These are phyloP conservation scores for Micromonas pusilla DNA, from an alignment of 139 green algal genomes.

Conservation along the genomic window DNA sequence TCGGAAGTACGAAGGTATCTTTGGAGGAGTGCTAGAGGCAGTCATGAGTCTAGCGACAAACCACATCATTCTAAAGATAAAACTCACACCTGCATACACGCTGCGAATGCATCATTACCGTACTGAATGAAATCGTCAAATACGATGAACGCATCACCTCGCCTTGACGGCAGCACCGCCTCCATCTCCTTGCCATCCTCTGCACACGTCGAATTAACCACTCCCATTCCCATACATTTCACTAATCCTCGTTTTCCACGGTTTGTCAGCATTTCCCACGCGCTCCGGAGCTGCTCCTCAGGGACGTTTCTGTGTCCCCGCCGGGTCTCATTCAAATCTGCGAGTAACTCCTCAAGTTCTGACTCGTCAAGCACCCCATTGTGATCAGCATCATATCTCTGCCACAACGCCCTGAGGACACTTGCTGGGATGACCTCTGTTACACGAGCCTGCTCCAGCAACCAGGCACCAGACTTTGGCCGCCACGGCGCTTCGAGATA, in stretches of 20 bases:
- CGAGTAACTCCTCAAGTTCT: constrained; percentile 10
- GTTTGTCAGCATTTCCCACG: not conserved
- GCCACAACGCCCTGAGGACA: constrained; percentile 13
- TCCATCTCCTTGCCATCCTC: too few species aligned
- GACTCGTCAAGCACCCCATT: constrained; percentile 8
- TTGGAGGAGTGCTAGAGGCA: too few species aligned
- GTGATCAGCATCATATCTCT: constrained; percentile 5
- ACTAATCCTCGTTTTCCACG: not conserved
- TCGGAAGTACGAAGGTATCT: too few species aligned
- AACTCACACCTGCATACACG: too few species aligned
- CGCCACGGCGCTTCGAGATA: constrained; percentile 22
- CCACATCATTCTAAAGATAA: too few species aligned
- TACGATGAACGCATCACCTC: too few species aligned
- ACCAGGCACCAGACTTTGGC: not conserved
- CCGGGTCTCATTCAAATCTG: constrained; percentile 17
- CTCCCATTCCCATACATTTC: too few species aligned
- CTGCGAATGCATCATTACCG: too few species aligned
- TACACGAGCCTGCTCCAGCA: constrained; percentile 5
- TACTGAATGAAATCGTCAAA: too few species aligned
- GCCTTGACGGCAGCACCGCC: too few species aligned
- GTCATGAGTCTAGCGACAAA: too few species aligned
- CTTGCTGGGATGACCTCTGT: not conserved
- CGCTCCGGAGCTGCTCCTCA: constrained; percentile 5
- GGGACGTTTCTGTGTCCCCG: constrained; percentile 12
- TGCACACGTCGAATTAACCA: too few species aligned